Percentiles rank a stretch among this genome's conserved stretches.
Conservation (phyloP, 345 rosid genomes). For the Melaleuca quinquenervia region DNA sequence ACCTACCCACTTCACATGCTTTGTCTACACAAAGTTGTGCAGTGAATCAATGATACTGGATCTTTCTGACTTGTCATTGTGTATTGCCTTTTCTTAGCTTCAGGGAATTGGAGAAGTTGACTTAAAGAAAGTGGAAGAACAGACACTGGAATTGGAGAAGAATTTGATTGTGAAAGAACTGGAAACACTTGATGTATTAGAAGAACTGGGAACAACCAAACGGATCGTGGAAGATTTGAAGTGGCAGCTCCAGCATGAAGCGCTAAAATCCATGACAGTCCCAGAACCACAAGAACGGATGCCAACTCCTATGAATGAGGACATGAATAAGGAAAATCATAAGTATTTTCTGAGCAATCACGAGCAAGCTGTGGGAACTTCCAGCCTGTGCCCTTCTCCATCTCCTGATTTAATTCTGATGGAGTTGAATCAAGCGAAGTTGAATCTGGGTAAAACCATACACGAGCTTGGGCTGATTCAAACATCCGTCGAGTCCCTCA, state of each 20-base stretch:
- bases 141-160: conserved; percentile 79
- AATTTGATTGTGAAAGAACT: conserved; percentile 88
- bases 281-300: conserved; percentile 26
- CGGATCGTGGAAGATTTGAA: conserved; percentile 80
- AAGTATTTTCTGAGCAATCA: conserved; percentile 5
- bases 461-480: conserved; percentile 75
- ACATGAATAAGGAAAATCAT: conserved; percentile 42
- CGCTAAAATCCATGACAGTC: conserved; percentile 44
- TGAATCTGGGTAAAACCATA: conserved; percentile 81
- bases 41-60: not conserved
- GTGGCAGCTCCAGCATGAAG: conserved; percentile 76
- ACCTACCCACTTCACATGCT: not conserved
- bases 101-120: conserved; percentile 54
- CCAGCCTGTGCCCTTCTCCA: conserved; percentile 33
- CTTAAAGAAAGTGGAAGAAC: conserved; percentile 87
- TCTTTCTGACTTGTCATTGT: not conserved
- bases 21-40: not conserved
- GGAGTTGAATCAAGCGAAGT: conserved; percentile 81
- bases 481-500: conserved; percentile 62
- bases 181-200: conserved; percentile 84
- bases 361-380: conserved; percentile 17
- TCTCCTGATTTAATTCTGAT: conserved; percentile 70
- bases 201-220: conserved; percentile 81
- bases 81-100: conserved; percentile 8
- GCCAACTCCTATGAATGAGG: conserved; percentile 36